Base-by-base conservation (phyloP, 129 eudicot species). In the Mikania micrantha region DNA sequence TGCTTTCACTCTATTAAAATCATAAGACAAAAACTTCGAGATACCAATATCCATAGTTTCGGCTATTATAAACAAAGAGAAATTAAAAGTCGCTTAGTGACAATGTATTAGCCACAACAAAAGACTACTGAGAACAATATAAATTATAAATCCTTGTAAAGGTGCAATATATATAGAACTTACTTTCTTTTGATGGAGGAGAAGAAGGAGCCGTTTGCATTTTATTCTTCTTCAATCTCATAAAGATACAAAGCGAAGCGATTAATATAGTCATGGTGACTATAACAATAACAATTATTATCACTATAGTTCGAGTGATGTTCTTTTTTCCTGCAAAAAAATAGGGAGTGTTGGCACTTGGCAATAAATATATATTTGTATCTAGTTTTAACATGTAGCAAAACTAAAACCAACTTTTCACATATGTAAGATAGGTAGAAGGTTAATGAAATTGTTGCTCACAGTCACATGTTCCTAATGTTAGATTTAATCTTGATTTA, bases 281-380 rank as follows among this genome's bases (percentile, higher is more conserved):
- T 16, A 60, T 27, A 10, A 60, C 15, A 32, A 66, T 40, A 15
- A 59, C 39, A 48, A 12, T 13, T 48, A 65, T 31, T 16, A 67
- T 32, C 13, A 44, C 17, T 3, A 38, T 6, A 6, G 9, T 59
- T 12, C 3, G 16, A 0, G 21, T 50, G 6, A 15, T 69, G 16
- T 36, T n/a, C n/a, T 10, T 49, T 21, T 75, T 36, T 15, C 80
- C 80, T 75, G 80, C 59, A 32, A 38, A 25, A 39, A 11, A 20
- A 15, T 0, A 0, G 5, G 8, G n/a, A 45, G n/a, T n/a, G n/a
- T n/a, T n/a, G n/a, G n/a, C n/a, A n/a, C 2, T n/a, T n/a, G n/a
- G n/a, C n/a, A n/a, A n/a, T n/a, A n/a, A n/a, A n/a, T n/a, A n/a
- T n/a, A n/a, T n/a, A n/a, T n/a, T n/a, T n/a, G n/a, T n/a, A n/a